These are phyloP conservation scores for Arabidopsis suecica DNA, from an alignment of 345 rosid species.

Conservation along the genomic window DNA sequence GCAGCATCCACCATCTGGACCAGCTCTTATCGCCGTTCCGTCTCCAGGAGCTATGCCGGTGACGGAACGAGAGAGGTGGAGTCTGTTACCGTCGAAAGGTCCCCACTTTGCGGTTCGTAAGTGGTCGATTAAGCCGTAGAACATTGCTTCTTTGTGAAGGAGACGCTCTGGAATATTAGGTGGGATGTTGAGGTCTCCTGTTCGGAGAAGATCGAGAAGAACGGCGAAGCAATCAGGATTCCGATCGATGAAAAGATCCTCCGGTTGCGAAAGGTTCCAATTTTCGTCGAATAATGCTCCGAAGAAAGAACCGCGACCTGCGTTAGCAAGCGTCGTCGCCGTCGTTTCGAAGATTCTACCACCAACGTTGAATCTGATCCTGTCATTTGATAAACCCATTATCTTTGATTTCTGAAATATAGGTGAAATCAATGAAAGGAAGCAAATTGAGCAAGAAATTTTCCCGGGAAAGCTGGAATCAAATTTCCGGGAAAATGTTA, in stretches of 20 bases:
- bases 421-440: not conserved
- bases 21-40: slow-evolving; percentile 94
- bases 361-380: slow-evolving; percentile 84
- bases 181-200: slow-evolving; percentile 85
- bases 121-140: slow-evolving; percentile 83
- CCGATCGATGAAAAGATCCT: slow-evolving; percentile 73
- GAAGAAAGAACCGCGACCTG: slow-evolving; percentile 87
- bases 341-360: slow-evolving; percentile 90
- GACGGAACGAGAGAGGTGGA: slow-evolving; percentile 60
- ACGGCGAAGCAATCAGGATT: slow-evolving; percentile 92
- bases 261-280: slow-evolving; percentile 58
- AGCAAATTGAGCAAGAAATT: not conserved
- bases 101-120: slow-evolving; percentile 86
- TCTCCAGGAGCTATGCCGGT: slow-evolving; percentile 91
- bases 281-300: slow-evolving; percentile 83
- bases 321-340: slow-evolving; percentile 90
- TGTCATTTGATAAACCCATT: slow-evolving; percentile 78
- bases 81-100: slow-evolving; percentile 81
- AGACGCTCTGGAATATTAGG: slow-evolving; percentile 68
- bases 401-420: not conserved
- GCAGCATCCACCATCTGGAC: slow-evolving; percentile 93
- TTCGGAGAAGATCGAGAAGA: slow-evolving; percentile 95
- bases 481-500: too few relatives aligned
- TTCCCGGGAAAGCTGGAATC: not conserved
- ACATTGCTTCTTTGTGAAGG: slow-evolving; percentile 81